Evolutionary conservation across 2,329 filamentous ascomycete genomes (phyloP).

Genomic region (Ophiostoma perfectum): DNA sequence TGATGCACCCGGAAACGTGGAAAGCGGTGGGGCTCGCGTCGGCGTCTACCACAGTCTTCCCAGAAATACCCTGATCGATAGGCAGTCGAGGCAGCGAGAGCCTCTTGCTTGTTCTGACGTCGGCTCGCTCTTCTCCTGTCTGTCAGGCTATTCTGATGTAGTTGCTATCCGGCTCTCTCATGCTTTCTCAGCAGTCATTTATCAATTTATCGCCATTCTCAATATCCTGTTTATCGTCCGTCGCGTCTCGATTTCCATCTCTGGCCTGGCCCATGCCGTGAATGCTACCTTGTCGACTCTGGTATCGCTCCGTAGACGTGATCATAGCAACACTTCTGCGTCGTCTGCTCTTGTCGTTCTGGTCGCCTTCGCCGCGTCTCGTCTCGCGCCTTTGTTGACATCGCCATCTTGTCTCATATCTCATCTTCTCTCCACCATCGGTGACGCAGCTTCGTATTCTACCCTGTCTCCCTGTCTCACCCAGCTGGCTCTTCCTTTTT

Average conservation of each 20-base stretch:
- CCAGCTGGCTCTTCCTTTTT: not conserved
- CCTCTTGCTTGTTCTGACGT: no score
- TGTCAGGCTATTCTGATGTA: no score
- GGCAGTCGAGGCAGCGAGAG: not conserved
- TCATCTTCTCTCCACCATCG: not conserved
- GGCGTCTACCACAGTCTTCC: not conserved
- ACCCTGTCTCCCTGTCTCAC: not conserved
- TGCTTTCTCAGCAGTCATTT: no score
- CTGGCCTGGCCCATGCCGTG: not conserved
- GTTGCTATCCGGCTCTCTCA: no score
- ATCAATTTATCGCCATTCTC: no score
- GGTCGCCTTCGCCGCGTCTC: no score
- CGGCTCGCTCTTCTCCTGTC: no score
- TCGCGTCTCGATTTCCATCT: not conserved
- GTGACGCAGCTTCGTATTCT: constrained; percentile 1
- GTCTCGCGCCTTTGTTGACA: constrained; percentile 7
- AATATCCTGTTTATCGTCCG: no score
- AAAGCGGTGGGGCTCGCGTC: not conserved
- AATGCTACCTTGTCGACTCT: not conserved
- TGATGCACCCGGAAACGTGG: constrained; percentile 8
- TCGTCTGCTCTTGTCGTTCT: no score
- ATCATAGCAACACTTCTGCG: not conserved
- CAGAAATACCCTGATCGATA: not conserved
- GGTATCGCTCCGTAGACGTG: no score
- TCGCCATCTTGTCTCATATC: constrained; percentile 10